Base-by-base conservation (phyloP, 306 rosid species). In the Trifolium pratense region DNA sequence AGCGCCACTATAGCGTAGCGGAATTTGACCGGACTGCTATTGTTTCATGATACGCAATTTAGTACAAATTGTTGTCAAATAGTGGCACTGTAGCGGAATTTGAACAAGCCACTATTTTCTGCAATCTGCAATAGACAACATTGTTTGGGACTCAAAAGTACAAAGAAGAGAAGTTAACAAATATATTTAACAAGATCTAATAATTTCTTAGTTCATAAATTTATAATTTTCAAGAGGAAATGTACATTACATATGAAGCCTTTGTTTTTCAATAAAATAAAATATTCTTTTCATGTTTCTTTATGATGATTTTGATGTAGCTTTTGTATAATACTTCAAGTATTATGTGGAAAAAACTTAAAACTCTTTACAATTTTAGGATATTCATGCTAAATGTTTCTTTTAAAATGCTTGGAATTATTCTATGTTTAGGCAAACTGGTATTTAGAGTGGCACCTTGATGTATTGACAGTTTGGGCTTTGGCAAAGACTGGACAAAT, bases 391-490 rank as follows among this genome's bases (percentile, higher is more conserved):
- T 53, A 20, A 61, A 61, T 70, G 8, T 56, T 70, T 59, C 15
- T 62, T 49, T 39, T 64, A 69, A n/a, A 55, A 67, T 62, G 6
- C 62, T 13, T 71, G 69, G 61, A 59, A 68, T 55, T 68, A 58
- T 72, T 59, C 17, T 74, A 48, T 42, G 29, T 66, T 73, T 82
- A 93, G 98, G 87, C 77, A 31, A 85, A 85, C 84, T 93, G 98
- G 98, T 79, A 86, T 86, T 0, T 85, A 40, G 97, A 93, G 82
- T 89, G 92, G 96, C 93, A 86, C 77, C 56, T 93, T 70, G 97
- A 91, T 43, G 12, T 87, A 34, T 69, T 93, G 84, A 68, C 64
- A 18, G 79, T 82, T 36, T 91, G 98, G 98, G 93, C 87, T 66
- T 82, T 93, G 84, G 91, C 96, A 21, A 60, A 78, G 75, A 62